Conservation (phyloP, 768 basidiomycete species). For the Lepiota venenata region DNA sequence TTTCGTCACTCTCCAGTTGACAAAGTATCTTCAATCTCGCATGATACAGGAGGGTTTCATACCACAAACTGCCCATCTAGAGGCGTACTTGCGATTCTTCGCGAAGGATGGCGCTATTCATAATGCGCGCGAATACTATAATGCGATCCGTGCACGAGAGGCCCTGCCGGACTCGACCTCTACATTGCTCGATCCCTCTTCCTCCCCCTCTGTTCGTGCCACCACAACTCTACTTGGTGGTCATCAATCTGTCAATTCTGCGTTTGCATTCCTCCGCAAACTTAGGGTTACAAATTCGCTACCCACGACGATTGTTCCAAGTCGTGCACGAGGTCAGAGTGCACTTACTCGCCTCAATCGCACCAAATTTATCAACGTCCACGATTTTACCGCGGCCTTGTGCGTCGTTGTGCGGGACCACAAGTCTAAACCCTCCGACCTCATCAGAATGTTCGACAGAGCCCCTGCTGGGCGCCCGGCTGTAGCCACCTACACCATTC, state of each 20-base stretch:
- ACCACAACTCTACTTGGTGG: conserved; percentile 41
- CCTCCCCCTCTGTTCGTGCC: conserved; percentile 27
- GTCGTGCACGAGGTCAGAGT: background rate
- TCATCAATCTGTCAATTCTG: conserved; percentile 37
- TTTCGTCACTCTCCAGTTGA: conserved; percentile 47
- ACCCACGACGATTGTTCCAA: background rate
- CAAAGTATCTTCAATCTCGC: conserved; percentile 40
- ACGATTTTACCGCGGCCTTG: conserved; percentile 46
- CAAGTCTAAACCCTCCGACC: background rate
- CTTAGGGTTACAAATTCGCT: conserved; percentile 20
- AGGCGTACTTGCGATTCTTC: conserved; percentile 46
- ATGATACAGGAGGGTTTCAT: conserved; percentile 38
- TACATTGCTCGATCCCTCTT: conserved; percentile 4
- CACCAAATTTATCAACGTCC: conserved; percentile 28
- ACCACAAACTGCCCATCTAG: conserved; percentile 41
- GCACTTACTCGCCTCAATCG: background rate
- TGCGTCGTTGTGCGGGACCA: conserved; percentile 41
- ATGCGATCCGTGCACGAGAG: conserved; percentile 28
- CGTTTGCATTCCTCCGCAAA: conserved; percentile 42
- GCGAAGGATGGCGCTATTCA: conserved; percentile 41
- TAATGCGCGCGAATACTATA: conserved; percentile 35
- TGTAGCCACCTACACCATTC: conserved; percentile 47
- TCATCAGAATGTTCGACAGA: conserved; percentile 20
- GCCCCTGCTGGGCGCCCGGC: conserved; percentile 31
- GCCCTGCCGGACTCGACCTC: conserved; percentile 1